phyloP scores from a whole-genome alignment of 75 land plant genomes.

The Cryptomeria japonica region DNA sequence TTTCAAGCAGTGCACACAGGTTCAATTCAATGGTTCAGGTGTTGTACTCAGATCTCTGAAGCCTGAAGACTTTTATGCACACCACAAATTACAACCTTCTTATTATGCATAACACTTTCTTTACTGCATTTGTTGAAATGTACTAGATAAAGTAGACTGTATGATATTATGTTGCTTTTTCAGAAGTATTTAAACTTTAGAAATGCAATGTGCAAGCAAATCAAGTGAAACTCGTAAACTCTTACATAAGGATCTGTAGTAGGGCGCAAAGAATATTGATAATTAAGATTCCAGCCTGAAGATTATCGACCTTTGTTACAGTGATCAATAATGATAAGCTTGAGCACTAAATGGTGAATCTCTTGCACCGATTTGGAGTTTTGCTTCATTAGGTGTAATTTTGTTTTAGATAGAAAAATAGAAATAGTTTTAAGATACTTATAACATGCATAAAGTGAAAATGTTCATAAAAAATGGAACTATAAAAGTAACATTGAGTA shows the following conservation, averaged over 20 bases:
- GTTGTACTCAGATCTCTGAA: not conserved
- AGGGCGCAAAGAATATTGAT: not conserved
- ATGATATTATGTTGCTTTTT: not conserved
- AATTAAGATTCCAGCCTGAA: not conserved
- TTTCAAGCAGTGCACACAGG: slow-evolving; percentile 90
- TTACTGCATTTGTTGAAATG: not conserved
- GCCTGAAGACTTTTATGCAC: no score
- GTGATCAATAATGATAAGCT: no score
- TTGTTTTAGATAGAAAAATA: no score
- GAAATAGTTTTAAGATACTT: no score
- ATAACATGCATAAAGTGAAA: no score
- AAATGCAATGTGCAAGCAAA: not conserved
- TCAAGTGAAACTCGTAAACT: not conserved
- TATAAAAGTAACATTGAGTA: no score
- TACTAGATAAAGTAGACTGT: not conserved
- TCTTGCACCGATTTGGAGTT: no score
- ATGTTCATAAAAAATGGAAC: no score
- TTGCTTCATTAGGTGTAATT: no score
- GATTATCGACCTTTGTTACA: not conserved
- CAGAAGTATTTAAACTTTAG: not conserved
- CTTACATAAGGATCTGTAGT: not conserved
- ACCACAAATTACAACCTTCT: not conserved
- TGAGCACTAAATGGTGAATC: no score
- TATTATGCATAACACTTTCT: not conserved
- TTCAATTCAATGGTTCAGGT: slow-evolving; percentile 98